Percentiles rank a stretch among this genome's conserved stretches.
Evolutionary conservation across 352 stramenopile species (phyloP).

Genomic region (Phytophthora vignae): DNA sequence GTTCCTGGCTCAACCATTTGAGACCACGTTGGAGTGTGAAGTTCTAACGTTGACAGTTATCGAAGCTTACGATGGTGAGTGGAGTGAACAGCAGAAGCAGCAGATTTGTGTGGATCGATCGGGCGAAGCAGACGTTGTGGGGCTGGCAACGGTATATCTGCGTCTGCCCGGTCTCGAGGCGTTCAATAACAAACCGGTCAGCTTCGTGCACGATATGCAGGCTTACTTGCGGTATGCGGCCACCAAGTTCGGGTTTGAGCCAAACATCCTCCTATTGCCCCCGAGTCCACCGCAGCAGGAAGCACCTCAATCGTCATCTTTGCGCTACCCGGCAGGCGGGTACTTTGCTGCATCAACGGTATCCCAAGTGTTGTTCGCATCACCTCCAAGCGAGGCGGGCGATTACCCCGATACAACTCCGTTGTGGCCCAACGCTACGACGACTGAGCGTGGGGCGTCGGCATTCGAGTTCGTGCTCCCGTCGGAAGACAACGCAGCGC

Average conservation of each 20-base stretch:
- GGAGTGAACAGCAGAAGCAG: constrained; percentile 38
- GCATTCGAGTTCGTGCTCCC: constrained; percentile 33
- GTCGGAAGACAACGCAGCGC: constrained; percentile 21
- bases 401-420: constrained; percentile 4
- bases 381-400: constrained; percentile 17
- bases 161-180: constrained; percentile 40
- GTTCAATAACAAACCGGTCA: constrained; percentile 34
- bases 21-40: constrained; percentile 31
- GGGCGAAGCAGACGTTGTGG: constrained; percentile 31
- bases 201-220: constrained; percentile 51
- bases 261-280: constrained; percentile 37
- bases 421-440: constrained; percentile 31
- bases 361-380: constrained; percentile 38
- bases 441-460: constrained; percentile 30
- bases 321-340: constrained; percentile 32
- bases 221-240: constrained; percentile 58
- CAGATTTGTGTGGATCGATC: constrained; percentile 23
- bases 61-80: constrained; percentile 24
- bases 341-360: constrained; percentile 34
- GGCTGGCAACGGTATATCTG: constrained; percentile 37
- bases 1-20: constrained; percentile 61
- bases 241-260: constrained; percentile 67
- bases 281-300: constrained; percentile 2
- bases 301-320: neutral
- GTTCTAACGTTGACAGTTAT: constrained; percentile 33